phyloP scores from a whole-genome alignment of 2,329 filamentous ascomycete genomes.

The Hypoxylon sp. region DNA sequence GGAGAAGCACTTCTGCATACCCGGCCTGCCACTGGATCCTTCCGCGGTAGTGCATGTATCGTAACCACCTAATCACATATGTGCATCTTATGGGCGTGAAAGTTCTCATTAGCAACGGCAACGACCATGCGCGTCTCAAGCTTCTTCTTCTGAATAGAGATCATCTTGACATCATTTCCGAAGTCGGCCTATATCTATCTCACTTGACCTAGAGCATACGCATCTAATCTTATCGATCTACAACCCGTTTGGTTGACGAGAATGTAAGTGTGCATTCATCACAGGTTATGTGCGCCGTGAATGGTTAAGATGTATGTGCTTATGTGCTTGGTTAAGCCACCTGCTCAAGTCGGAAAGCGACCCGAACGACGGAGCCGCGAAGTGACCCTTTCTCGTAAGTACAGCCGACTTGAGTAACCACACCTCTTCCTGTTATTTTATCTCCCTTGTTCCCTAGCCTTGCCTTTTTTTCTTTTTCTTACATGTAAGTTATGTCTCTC shows the following conservation, averaged over 20 bases:
- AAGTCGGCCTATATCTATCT: constrained; percentile 18
- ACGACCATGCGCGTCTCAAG: neutral
- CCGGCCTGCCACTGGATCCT: constrained; percentile 21
- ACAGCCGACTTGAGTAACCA: constrained; percentile 37
- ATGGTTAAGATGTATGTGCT: constrained; percentile 5
- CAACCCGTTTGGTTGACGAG: constrained; percentile 3
- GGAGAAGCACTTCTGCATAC: constrained; percentile 38
- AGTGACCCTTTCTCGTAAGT: constrained; percentile 31
- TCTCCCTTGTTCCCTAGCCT: constrained; percentile 1
- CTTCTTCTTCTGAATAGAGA: constrained; percentile 16
- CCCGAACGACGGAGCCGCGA: constrained; percentile 36
- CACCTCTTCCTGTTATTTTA: constrained; percentile 9
- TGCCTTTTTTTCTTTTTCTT: constrained; percentile 10
- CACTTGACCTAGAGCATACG: neutral
- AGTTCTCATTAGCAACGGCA: constrained; percentile 22
- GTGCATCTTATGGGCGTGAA: constrained; percentile 16
- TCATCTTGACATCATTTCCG: constrained; percentile 30
- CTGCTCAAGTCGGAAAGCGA: constrained; percentile 38
- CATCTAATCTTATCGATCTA: constrained; percentile 40
- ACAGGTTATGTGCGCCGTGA: constrained; percentile 7
- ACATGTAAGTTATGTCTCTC: neutral
- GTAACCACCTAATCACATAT: constrained; percentile 8
- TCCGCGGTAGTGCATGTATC: constrained; percentile 5
- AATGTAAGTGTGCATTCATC: constrained; percentile 13
- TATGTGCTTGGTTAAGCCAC: constrained; percentile 25